Base-by-base conservation (phyloP, 2,329 filamentous ascomycete species). In the Calonectria fujianensis region DNA sequence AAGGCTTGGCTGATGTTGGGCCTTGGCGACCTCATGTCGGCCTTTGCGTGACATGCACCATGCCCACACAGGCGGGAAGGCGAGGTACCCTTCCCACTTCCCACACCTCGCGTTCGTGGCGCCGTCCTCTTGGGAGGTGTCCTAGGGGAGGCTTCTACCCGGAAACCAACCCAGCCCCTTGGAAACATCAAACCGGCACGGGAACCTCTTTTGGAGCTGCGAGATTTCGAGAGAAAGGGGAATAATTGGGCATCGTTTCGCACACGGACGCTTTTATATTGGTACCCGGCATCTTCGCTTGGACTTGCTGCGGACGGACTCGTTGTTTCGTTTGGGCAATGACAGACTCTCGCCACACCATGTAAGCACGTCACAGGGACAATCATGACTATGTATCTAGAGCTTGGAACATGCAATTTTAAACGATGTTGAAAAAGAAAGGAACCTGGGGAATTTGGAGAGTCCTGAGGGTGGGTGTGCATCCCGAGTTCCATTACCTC, bases 1-100 rank as follows among this genome's bases (percentile, higher is more conserved):
- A 77, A 78, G 71, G 50, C 74, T 80, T 79, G 80, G 79, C 75
- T 76, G 74, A 66, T 76, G 71, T 74, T 72, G 48, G 63, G 69
- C 61, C 77, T 70, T 77, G 71, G 66, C 73, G 41, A 67, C 32
- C 48, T 51, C 45, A 68, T 69, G 54, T n/a, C 35, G 57, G 63
- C 41, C 61, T 57, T 29, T 72, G 35, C 29, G 52, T 52, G 51
- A 50, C 41, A 51, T 63, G 57, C 37, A 63, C 57, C 57, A n/a
- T 41, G 41, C 32, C 57, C 57, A 63, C 57, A 37, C 18, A 39
- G n/a, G 57, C 57, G 57, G 57, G 57, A 63, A 41, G 10, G 57
- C 57, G 14, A 63, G 35, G 57, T 41, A 27, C 57, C 45, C 45
- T 48, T 48, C 45, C 39, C 39, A 41, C 54, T 39, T 59, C 54